phyloP scores from a whole-genome alignment of 1,284 basidiomycete species.

The Boletus coffeatus region DNA sequence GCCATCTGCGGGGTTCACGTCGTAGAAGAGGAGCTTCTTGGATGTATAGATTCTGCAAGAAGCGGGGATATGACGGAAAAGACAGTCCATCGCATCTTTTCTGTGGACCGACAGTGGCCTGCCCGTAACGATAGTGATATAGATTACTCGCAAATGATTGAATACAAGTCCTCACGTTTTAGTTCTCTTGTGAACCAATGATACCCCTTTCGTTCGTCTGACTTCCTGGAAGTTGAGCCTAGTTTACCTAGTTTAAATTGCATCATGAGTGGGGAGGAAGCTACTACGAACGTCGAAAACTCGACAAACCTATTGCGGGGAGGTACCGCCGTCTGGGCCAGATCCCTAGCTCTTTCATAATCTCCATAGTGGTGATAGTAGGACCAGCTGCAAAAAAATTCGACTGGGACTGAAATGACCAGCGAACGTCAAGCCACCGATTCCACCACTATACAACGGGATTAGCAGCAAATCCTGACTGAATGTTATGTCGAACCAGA shows the following conservation, averaged over 20 bases:
- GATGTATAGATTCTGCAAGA: conserved; percentile 29
- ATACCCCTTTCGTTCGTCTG: conserved; percentile 23
- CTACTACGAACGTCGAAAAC: too few relatives aligned
- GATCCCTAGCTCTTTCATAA: conserved; percentile 32
- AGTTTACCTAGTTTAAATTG: neutral
- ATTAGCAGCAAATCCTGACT: neutral
- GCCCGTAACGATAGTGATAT: conserved; percentile 13
- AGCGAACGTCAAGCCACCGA: conserved; percentile 33
- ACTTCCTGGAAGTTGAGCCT: conserved; percentile 21
- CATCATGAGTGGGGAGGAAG: neutral
- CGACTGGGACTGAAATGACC: conserved; percentile 24
- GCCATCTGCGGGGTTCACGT: conserved; percentile 7
- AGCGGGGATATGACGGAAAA: conserved; percentile 24
- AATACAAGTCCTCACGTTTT: conserved; percentile 6
- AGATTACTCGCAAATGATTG: neutral
- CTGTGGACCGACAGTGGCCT: conserved; percentile 29
- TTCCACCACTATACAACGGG: conserved; percentile 28
- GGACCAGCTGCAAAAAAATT: conserved; percentile 31
- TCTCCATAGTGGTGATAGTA: conserved; percentile 30
- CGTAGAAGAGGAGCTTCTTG: conserved; percentile 28
- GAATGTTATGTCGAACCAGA: too few relatives aligned
- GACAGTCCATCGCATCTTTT: conserved; percentile 18
- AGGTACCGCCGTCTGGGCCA: conserved; percentile 9
- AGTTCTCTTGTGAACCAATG: conserved; percentile 17
- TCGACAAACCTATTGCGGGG: conserved; percentile 13